These are phyloP conservation scores for Diplocarpon rosae DNA, from an alignment of 2,329 filamentous ascomycete species.

Conservation along the genomic window DNA sequence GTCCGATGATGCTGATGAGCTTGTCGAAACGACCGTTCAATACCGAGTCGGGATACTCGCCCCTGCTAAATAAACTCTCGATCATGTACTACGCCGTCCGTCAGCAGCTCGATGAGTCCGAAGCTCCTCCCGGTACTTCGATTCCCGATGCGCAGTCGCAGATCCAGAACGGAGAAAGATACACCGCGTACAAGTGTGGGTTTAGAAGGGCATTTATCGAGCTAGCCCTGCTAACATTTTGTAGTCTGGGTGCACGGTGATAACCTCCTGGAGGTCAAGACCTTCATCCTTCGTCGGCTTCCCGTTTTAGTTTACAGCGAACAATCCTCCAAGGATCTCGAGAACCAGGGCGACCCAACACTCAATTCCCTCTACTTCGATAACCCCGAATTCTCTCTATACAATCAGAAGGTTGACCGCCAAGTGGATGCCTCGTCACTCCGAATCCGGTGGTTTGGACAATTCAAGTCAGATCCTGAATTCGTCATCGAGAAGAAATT, in stretches of 20 bases:
- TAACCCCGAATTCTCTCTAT: constrained; percentile 73
- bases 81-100: constrained; percentile 93
- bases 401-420: constrained; percentile 72
- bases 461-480: constrained; percentile 65
- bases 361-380: constrained; percentile 97
- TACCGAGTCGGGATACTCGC: constrained; percentile 78
- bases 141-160: constrained; percentile 35
- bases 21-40: constrained; percentile 87
- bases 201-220: constrained; percentile 2
- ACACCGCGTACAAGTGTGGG: constrained; percentile 79
- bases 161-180: constrained; percentile 56
- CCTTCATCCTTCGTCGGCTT: constrained; percentile 79
- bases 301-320: constrained; percentile 91
- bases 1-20: constrained; percentile 83
- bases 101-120: constrained; percentile 59
- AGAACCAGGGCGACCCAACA: constrained; percentile 71
- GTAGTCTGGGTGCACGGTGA: constrained; percentile 90
- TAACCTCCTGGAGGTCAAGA: constrained; percentile 95
- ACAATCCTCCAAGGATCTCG: constrained; percentile 69
- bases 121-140: constrained; percentile 30
- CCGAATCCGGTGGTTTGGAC: constrained; percentile 84
- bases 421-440: constrained; percentile 69
- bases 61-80: constrained; percentile 80
- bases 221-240: constrained; percentile 25
- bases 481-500: constrained; percentile 86